Conservation (phyloP, 768 basidiomycete species). For the Cytidiella melzeri region DNA sequence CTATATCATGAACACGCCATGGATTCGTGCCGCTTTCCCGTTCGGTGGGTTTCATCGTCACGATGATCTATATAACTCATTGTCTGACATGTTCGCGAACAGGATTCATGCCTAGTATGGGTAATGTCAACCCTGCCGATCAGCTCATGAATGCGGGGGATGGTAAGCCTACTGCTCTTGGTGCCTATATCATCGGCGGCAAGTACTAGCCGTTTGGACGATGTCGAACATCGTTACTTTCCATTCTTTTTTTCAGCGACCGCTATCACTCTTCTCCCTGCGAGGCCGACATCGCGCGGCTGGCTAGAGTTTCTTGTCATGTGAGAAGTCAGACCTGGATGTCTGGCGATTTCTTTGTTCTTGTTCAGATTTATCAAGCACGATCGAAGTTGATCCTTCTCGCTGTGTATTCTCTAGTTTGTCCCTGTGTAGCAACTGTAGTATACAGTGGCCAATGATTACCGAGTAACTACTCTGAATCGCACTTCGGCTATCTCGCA, state of each 20-base stretch:
- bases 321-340: slow-evolving; percentile 5
- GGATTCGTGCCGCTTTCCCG: slow-evolving; percentile 40
- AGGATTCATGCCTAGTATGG: slow-evolving; percentile 54
- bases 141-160: slow-evolving; percentile 40
- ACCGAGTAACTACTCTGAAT: neutral
- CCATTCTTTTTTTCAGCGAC: slow-evolving; percentile 2
- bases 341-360: slow-evolving; percentile 7
- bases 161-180: slow-evolving; percentile 49
- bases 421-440: neutral
- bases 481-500: neutral
- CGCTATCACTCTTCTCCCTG: slow-evolving; percentile 7
- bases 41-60: slow-evolving; percentile 49
- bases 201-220: slow-evolving; percentile 6
- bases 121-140: slow-evolving; percentile 51
- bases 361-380: too few relatives aligned
- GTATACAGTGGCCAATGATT: neutral
- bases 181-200: slow-evolving; percentile 38
- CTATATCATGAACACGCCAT: slow-evolving; percentile 41
- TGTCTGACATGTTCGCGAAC: neutral
- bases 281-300: slow-evolving; percentile 11
- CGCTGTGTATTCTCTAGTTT: neutral
- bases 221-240: slow-evolving; percentile 2
- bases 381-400: too few relatives aligned
- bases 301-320: slow-evolving; percentile 8
- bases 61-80: neutral